Evolutionary conservation across 257 asterid species (phyloP), one percentile per base, ranked within the genome.

Genomic region (Nicotiana sylvestris): DNA sequence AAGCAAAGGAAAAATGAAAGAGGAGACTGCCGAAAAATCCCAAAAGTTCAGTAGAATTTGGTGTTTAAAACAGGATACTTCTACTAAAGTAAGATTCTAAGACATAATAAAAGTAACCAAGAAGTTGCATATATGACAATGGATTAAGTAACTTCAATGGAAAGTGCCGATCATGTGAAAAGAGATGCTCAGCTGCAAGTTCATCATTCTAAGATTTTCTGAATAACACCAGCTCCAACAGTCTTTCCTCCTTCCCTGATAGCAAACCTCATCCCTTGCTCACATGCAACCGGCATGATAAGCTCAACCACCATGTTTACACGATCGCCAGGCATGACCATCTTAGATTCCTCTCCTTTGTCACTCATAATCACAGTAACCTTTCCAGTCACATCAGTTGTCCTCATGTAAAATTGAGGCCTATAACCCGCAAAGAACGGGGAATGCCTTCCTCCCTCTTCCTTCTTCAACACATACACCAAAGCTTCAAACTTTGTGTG

Each of bases 371-470:
- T 89, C 70, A 79, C 66, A 0, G 85, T 35, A 53, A 89, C 90
- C 69, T 84, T 89, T 3, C 91, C 90, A 0, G 89, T 96, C 66
- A 94, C 98, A 85, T 96, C 98, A 5, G 99, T 96, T 16, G 99
- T 94, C 83, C 99, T 96, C 98, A 96, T 94, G 92, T 93, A 94
- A 79, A 96, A 96, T 87, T 96, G 99, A 4, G 99, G 98, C 88
- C 99, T 92, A 64, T 96, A 96, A 0, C 99, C 99, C 0, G 97
- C 92, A 0, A 94, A 96, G 86, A 96, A 94, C 0, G 98, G 98
- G 1, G 98, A 96, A 81, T 96, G 99, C 88, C 99, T 90, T 37
- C 99, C 99, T 6, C 99, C 99, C 53, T 96, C 99, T 81, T 96
- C 98, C 93, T 96, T 96, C 90, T 96, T 96, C 97, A 96, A 86